phyloP scores from a whole-genome alignment of 2,329 filamentous ascomycete genomes.

The Colletotrichum zoysiae region DNA sequence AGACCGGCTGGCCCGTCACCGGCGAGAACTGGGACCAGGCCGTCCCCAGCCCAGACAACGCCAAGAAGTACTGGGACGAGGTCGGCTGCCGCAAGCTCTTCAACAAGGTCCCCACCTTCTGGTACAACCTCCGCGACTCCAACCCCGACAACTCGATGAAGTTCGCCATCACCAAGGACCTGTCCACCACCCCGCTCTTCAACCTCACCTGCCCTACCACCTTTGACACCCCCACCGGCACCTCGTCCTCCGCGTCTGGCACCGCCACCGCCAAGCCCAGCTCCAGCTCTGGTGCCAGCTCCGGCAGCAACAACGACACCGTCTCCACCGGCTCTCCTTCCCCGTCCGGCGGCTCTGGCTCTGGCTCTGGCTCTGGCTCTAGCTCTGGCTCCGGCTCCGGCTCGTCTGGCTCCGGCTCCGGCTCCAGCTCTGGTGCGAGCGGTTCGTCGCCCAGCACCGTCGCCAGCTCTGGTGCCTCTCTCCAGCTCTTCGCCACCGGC shows the following conservation, averaged over 20 bases:
- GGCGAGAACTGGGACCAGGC: constrained; percentile 68
- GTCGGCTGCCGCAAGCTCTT: constrained; percentile 72
- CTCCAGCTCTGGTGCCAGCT: constrained; percentile 41
- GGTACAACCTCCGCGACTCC: constrained; percentile 73
- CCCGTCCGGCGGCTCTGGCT: constrained; percentile 31
- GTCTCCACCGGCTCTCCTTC: constrained; percentile 41
- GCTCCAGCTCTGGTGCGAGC: constrained; percentile 41
- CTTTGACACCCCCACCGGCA: constrained; percentile 52
- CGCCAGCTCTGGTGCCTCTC: constrained; percentile 25
- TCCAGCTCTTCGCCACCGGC: constrained; percentile 40
- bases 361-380: constrained; percentile 4
- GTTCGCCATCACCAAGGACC: constrained; percentile 68
- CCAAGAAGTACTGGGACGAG: constrained; percentile 73
- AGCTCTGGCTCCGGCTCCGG: not conserved
- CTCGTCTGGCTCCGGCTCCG: constrained; percentile 24
- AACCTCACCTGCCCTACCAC: constrained; percentile 65
- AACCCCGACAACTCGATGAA: constrained; percentile 70
- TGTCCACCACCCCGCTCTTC: constrained; percentile 64
- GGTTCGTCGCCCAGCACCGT: constrained; percentile 26
- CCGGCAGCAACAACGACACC: constrained; percentile 28
- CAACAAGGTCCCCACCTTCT: constrained; percentile 68
- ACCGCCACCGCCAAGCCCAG: constrained; percentile 38
- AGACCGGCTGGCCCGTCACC: constrained; percentile 74
- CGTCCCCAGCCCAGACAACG: constrained; percentile 67
- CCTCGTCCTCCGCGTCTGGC: constrained; percentile 43